These are phyloP conservation scores for Metschnikowia santaceciliae DNA, from an alignment of 805 yeast species.

Conservation along the genomic window DNA sequence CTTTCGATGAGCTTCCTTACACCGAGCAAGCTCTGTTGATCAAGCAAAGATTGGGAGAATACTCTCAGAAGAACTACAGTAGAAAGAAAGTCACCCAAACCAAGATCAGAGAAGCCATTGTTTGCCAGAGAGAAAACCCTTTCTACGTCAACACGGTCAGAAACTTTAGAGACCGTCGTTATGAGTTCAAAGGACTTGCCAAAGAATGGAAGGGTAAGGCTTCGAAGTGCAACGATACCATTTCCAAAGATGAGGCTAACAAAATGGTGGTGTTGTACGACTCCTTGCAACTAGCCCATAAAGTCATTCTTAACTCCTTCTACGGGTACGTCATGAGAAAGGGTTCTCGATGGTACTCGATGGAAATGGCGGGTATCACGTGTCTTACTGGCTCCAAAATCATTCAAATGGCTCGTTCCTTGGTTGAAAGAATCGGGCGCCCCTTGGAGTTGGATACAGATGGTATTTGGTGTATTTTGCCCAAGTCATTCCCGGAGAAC, in stretches of 20 bases:
- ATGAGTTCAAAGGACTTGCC: slow-evolving; percentile 89
- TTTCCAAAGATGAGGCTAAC: slow-evolving; percentile 79
- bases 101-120: slow-evolving; percentile 84
- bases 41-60: slow-evolving; percentile 76
- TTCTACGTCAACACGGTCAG: slow-evolving; percentile 94
- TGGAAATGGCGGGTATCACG: slow-evolving; percentile 99
- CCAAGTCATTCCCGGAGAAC: slow-evolving; percentile 90
- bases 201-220: slow-evolving; percentile 90
- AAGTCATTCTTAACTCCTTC: slow-evolving; percentile 92
- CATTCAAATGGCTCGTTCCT: slow-evolving; percentile 91
- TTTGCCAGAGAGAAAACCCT: slow-evolving; percentile 97
- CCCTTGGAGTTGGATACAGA: slow-evolving; percentile 97
- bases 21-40: slow-evolving; percentile 72
- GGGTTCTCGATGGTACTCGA: slow-evolving; percentile 98
- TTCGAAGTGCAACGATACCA: slow-evolving; percentile 52
- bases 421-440: slow-evolving; percentile 90
- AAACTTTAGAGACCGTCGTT: slow-evolving; percentile 91
- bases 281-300: slow-evolving; percentile 93
- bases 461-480: slow-evolving; percentile 99
- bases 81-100: slow-evolving; percentile 77
- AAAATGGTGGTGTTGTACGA: slow-evolving; percentile 93
- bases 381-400: slow-evolving; percentile 97
- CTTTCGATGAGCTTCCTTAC: slow-evolving; percentile 73
- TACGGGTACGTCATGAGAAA: slow-evolving; percentile 99
- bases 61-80: slow-evolving; percentile 81